Evolutionary conservation across 768 basidiomycete genomes (phyloP).

Genomic region (Tulasnella sp.): DNA sequence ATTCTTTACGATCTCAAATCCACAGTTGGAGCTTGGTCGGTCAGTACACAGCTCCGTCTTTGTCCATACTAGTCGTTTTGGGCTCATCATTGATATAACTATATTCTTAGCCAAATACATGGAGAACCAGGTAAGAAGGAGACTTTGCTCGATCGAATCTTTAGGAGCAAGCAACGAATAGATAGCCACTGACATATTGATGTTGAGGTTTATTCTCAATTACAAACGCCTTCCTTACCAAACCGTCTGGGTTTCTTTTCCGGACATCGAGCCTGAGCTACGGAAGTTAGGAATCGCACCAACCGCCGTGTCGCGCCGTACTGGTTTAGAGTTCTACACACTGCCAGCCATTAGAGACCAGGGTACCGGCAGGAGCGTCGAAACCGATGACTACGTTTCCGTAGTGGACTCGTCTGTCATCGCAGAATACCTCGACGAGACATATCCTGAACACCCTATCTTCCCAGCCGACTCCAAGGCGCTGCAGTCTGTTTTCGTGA

Average conservation of each 20-base stretch:
- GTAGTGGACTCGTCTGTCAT: slow-evolving; percentile 11
- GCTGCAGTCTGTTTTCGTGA: slow-evolving; percentile 7
- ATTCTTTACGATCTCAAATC: slow-evolving; percentile 16
- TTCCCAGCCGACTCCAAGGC: slow-evolving; percentile 4
- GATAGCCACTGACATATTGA: neutral
- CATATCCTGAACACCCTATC: neutral
- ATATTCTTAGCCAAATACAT: slow-evolving; percentile 8
- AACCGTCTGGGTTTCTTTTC: slow-evolving; percentile 10
- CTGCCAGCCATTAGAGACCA: slow-evolving; percentile 11
- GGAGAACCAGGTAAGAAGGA: slow-evolving; percentile 12
- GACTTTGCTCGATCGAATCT: neutral
- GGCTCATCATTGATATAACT: neutral
- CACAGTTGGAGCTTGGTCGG: neutral
- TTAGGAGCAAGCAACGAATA: neutral
- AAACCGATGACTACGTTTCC: neutral
- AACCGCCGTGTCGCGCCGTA: neutral
- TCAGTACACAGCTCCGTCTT: slow-evolving; percentile 6
- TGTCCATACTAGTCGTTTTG: neutral
- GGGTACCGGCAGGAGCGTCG: neutral
- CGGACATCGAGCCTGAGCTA: slow-evolving; percentile 5
- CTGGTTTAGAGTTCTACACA: neutral
- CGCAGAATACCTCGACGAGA: slow-evolving; percentile 12
- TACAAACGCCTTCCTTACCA: slow-evolving; percentile 13
- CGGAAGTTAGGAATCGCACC: slow-evolving; percentile 3
- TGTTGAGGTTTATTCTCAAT: slow-evolving; percentile 8